A percentile compares a stretch with the other conserved stretches of the same genome.
Conservation (phyloP, 768 basidiomycete genomes). For the Tubosaeta brunneosetosa region DNA sequence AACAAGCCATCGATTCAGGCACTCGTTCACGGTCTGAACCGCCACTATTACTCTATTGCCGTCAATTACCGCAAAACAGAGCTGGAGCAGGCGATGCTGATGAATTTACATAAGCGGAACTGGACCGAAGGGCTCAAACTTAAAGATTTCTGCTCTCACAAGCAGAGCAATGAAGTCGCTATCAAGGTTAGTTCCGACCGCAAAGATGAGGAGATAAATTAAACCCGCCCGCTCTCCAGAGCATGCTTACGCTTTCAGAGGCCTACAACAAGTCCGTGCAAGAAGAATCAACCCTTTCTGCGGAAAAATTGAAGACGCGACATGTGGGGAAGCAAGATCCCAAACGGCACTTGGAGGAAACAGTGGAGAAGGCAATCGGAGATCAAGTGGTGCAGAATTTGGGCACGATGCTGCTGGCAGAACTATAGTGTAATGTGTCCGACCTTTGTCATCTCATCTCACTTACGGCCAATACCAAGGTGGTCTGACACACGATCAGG, state of each 20-base stretch:
- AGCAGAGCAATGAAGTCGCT: constrained; percentile 84
- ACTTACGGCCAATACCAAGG: not conserved
- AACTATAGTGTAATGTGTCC: constrained; percentile 49
- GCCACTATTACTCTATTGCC: constrained; percentile 97
- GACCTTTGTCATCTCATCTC: not conserved
- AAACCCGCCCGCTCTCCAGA: constrained; percentile 10
- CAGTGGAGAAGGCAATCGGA: constrained; percentile 97
- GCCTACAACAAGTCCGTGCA: constrained; percentile 98
- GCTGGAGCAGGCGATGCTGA: constrained; percentile 95
- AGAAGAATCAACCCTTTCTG: constrained; percentile 92
- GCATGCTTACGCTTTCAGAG: constrained; percentile 90
- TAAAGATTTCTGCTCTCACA: constrained; percentile 84
- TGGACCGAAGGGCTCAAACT: constrained; percentile 98
- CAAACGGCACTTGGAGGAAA: constrained; percentile 95
- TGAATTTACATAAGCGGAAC: constrained; percentile 98
- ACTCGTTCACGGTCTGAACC: constrained; percentile 93
- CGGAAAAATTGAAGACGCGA: constrained; percentile 93
- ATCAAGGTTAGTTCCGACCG: constrained; percentile 69
- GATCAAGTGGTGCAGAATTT: constrained; percentile 95
- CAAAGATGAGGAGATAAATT: constrained; percentile 20
- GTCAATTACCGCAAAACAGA: constrained; percentile 99
- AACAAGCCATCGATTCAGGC: constrained; percentile 99
- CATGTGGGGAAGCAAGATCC: constrained; percentile 98
- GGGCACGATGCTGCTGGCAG: constrained; percentile 91
- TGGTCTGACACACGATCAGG: not conserved